Percentiles rank a stretch among this genome's conserved stretches.
Evolutionary conservation across 768 basidiomycete species (phyloP).

Genomic region (Mrakia hoshinonis): DNA sequence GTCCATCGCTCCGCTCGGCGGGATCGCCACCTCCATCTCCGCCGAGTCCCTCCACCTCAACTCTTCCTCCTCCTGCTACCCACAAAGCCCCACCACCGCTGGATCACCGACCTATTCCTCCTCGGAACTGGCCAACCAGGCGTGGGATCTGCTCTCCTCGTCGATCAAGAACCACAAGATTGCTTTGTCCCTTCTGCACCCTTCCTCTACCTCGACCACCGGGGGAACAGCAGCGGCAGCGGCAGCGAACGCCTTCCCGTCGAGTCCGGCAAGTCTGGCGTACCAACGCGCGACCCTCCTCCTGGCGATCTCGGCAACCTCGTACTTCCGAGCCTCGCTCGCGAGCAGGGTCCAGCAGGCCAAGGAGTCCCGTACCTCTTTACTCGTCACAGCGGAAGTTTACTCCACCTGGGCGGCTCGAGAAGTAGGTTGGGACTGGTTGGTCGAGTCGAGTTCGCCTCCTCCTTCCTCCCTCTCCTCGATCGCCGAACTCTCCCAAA

Average conservation of each 20-base stretch:
- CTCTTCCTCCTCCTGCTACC: too few relatives aligned
- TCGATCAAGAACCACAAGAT: slow-evolving; percentile 39
- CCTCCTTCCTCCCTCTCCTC: neutral
- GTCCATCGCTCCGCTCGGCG: neutral
- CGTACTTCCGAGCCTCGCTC: slow-evolving; percentile 38
- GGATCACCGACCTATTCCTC: neutral
- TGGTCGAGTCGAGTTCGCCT: slow-evolving; percentile 37
- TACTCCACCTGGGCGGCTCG: slow-evolving; percentile 41
- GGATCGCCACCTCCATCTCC: neutral
- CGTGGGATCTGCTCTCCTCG: slow-evolving; percentile 38
- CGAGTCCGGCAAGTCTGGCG: slow-evolving; percentile 27
- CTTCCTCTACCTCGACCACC: neutral
- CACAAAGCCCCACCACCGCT: neutral
- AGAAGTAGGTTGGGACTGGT: slow-evolving; percentile 41
- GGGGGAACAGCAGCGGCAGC: slow-evolving; percentile 14
- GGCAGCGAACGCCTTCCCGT: neutral
- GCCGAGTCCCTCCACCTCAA: neutral
- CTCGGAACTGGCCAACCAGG: slow-evolving; percentile 34
- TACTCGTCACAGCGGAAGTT: slow-evolving; percentile 39
- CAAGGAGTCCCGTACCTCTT: slow-evolving; percentile 34
- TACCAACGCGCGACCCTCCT: slow-evolving; percentile 36
- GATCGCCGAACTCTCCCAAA: neutral
- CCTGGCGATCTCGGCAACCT: slow-evolving; percentile 34
- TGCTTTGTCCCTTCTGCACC: slow-evolving; percentile 34
- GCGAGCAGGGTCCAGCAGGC: slow-evolving; percentile 35